A percentile compares a stretch with the other conserved stretches of the same genome.
Conservation (phyloP, 2,329 filamentous ascomycete genomes). For the Pseudocercospora vitis region DNA sequence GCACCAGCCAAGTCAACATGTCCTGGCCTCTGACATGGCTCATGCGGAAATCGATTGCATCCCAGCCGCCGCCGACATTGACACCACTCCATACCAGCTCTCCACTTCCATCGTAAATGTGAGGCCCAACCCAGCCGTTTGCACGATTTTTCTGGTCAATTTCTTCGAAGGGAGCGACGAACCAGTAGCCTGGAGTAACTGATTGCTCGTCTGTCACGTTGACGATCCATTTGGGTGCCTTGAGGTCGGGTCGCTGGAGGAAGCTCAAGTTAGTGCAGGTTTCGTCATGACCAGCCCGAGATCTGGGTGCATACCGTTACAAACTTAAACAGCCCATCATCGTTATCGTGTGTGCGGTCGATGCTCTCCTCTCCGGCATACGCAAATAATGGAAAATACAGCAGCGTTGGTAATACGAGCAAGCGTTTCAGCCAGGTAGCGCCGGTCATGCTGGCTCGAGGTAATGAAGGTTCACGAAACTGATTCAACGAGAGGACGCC, state of each 20-base stretch:
- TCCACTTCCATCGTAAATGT: constrained; percentile 18
- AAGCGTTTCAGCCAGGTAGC: constrained; percentile 4
- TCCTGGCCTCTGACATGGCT: constrained; percentile 20
- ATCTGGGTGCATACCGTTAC: background rate
- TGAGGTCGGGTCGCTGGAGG: constrained; percentile 17
- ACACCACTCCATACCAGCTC: constrained; percentile 19
- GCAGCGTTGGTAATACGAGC: constrained; percentile 7
- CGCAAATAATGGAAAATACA: constrained; percentile 1
- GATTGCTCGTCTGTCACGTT: constrained; percentile 12
- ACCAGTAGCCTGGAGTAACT: constrained; percentile 18
- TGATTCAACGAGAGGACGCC: constrained; percentile 3
- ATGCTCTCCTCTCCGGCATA: background rate
- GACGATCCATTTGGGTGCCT: constrained; percentile 17
- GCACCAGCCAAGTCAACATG: constrained; percentile 17
- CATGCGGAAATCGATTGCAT: constrained; percentile 20
- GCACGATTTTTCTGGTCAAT: constrained; percentile 16
- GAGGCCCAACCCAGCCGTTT: constrained; percentile 19
- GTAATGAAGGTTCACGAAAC: background rate
- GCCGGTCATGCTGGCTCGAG: background rate
- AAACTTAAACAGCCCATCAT: constrained; percentile 5
- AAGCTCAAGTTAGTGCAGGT: background rate
- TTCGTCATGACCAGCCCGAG: too few species aligned
- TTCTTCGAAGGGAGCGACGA: constrained; percentile 15
- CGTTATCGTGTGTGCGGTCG: constrained; percentile 7
- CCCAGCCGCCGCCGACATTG: background rate